Base-by-base conservation (phyloP, 805 yeast genomes). In the Candida maris region DNA sequence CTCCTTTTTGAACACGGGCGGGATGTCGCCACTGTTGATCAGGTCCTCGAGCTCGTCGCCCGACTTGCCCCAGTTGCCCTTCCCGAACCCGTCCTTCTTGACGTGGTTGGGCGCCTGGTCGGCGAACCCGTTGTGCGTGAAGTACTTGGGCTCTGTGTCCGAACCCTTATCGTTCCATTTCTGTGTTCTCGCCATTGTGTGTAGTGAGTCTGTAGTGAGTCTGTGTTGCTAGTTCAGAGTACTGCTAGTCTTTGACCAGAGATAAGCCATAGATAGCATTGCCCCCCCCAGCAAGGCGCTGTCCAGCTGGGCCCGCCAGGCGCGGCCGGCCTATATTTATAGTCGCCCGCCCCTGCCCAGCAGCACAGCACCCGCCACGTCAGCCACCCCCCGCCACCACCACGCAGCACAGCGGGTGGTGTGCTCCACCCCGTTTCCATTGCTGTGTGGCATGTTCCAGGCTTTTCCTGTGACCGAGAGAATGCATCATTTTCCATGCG, bases 21-120 rank as follows among this genome's bases (percentile, higher is more conserved):
- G 67, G 44, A 77, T 67, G 44, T 76, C 80, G 32, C 81, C 85
- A 14, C 70, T 64, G 35, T 73, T 76, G 41, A 75, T 70, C 43
- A 84, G 57, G 44, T 78, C 85, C 31, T 76, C 75, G 35, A 81
- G 57, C 51, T 86, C 95, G 49, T 85, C 95, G 20, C 88, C 91
- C 6, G 78, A 72, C 41, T 69, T 65, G 29, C 97, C 97, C 95
- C 96, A 86, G 54, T 87, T 87, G 47, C 80, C 81, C 51, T 77
- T 79, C 31, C 97, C 97, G 22, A 81, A 82, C 33, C 97, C 97
- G 40, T 73, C 72, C 58, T 85, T 86, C 74, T 86, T 86, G 38
- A 83, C 75, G 52, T 77, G 75, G 54, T 77, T 79, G 37, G 96
- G 95, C 44, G 81, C 77, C 36, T 77, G 71, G 50, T 82, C 79